Evolutionary conservation across 768 basidiomycete genomes (phyloP), one percentile per base, ranked within the genome.

Genomic region (Mycena galericulata): DNA sequence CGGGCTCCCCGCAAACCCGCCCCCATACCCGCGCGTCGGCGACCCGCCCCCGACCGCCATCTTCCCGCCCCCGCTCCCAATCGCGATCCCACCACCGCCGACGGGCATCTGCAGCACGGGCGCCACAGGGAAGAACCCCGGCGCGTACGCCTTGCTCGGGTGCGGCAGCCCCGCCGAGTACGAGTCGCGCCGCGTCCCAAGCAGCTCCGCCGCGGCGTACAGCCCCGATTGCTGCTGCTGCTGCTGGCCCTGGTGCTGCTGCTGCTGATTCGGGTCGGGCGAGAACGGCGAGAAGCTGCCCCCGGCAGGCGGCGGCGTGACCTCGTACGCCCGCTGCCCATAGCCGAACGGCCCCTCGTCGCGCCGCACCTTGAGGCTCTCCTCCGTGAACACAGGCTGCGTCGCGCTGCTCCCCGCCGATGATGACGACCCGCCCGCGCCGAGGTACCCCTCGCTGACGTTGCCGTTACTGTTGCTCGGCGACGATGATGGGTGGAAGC

Each of bases 241-340:
- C 30, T 32, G 45, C 60, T 63, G 62, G 10, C 41, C 51, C 81
- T 5, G 78, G 71, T 22, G 78, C 75, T 5, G 17, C 56, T 18
- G 40, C 73, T 81, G 81, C 24, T 83, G 77, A 70, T 87, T 90
- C 11, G 90, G 89, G 72, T 94, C 92, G 11, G 92, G 92, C 1
- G 93, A 94, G 79, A 94, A 94, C 4, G 92, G 92, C 9, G 92
- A 91, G 77, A 94, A 94, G 65, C 22, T 53, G 29, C 56, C 22
- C 22, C 50, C 41, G n/a, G 68, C 27, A 10, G 75, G 50, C 49
- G 51, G 43, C 32, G 62, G 64, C 29, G 46, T 51, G 67, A 61
- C 63, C 62, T 49, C 67, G 62, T 30, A 69, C 69, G 66, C 43
- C 15, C 71, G 65, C 67, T 70, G 57, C 51, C 54, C 10, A 45